phyloP scores from a whole-genome alignment of 2,329 filamentous ascomycete genomes.

The Raffaelea albimanens region DNA sequence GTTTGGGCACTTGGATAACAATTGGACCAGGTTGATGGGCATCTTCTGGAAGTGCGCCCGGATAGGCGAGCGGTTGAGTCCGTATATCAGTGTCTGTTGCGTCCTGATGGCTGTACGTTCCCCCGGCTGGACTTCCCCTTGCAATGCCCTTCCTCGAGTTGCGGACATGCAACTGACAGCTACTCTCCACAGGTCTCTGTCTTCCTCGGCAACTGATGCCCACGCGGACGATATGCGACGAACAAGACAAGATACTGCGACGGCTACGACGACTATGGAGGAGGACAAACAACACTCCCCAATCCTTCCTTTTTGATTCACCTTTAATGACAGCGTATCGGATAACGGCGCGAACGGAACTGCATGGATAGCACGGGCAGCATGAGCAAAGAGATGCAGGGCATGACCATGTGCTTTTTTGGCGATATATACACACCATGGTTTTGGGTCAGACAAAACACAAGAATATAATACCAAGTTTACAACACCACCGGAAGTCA shows the following conservation, averaged over 20 bases:
- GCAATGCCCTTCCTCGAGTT: not conserved
- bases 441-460: too few species aligned
- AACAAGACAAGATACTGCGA: too few species aligned
- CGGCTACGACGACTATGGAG: not conserved
- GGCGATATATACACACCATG: not conserved
- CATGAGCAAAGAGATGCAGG: too few species aligned
- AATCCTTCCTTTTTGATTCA: not conserved
- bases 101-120: slow-evolving; percentile 76
- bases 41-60: slow-evolving; percentile 95
- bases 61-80: slow-evolving; percentile 85
- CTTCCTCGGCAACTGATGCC: slow-evolving; percentile 11
- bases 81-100: slow-evolving; percentile 91
- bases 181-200: slow-evolving; percentile 7
- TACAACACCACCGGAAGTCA: too few species aligned
- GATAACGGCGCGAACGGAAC: too few species aligned
- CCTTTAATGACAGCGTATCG: not conserved
- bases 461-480: too few species aligned
- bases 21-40: slow-evolving; percentile 56
- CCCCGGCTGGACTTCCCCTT: not conserved
- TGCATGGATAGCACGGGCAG: too few species aligned
- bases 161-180: slow-evolving; percentile 1
- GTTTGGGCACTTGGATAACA: not conserved
- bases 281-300: not conserved
- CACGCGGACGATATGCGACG: too few species aligned
- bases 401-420: too few species aligned